A percentile compares a stretch with the other conserved stretches of the same genome.
Evolutionary conservation across 768 basidiomycete genomes (phyloP).

Genomic region (Mycena vulgaris): DNA sequence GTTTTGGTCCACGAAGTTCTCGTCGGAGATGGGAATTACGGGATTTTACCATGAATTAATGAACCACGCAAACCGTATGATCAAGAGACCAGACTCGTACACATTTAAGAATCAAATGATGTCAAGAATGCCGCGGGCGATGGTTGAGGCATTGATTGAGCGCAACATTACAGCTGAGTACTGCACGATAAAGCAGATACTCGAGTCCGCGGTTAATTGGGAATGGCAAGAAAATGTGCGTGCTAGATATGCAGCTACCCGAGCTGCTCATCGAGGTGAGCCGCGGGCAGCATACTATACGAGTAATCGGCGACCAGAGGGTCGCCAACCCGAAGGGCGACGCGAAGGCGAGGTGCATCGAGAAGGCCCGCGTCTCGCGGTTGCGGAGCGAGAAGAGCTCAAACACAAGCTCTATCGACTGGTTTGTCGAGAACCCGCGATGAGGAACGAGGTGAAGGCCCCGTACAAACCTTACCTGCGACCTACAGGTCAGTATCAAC

Average conservation of each 20-base stretch:
- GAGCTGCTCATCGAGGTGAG: background rate
- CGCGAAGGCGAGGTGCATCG: no score
- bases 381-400: no score
- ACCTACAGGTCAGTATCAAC: no score
- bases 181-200: background rate
- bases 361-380: no score
- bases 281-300: background rate
- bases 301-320: no score
- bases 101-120: constrained; percentile 2
- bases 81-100: background rate
- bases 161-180: background rate
- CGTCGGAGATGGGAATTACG: background rate
- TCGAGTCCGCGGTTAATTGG: background rate
- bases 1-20: background rate
- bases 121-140: background rate
- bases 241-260: background rate
- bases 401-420: no score
- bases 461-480: no score
- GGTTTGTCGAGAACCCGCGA: no score
- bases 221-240: background rate
- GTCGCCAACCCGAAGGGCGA: no score
- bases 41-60: constrained; percentile 10
- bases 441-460: no score
- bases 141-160: background rate
- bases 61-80: background rate